A percentile compares a stretch with the other conserved stretches of the same genome.
These are phyloP conservation scores for Xanthoconium stramineum DNA, from an alignment of 768 basidiomycete genomes.

Conservation along the genomic window DNA sequence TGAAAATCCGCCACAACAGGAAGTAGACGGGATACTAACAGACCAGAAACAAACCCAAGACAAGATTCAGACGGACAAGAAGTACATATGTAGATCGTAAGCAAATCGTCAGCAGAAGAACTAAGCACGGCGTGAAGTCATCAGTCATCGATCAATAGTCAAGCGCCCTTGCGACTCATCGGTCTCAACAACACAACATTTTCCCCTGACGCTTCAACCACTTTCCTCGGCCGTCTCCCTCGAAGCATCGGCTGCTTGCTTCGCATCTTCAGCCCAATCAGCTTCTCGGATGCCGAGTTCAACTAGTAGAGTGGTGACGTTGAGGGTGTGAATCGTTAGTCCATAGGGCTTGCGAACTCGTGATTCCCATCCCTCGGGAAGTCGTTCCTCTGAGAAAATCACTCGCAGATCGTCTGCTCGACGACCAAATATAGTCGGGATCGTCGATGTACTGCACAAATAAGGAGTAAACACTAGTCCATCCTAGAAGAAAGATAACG, in stretches of 20 bases:
- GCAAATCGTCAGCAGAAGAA: too few relatives aligned
- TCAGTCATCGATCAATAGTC: too few relatives aligned
- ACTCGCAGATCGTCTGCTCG: constrained; percentile 51
- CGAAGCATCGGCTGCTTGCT: not conserved
- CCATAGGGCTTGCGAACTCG: constrained; percentile 52
- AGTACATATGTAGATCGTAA: too few relatives aligned
- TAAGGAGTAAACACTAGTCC: not conserved
- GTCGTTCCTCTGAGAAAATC: constrained; percentile 61
- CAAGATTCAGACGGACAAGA: too few relatives aligned
- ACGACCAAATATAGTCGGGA: constrained; percentile 48
- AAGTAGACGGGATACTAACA: too few relatives aligned
- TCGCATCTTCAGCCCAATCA: constrained; percentile 10
- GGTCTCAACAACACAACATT: not conserved
- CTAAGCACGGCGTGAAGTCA: too few relatives aligned
- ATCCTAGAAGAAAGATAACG: constrained; percentile 19
- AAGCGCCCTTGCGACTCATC: not conserved
- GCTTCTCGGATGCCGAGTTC: constrained; percentile 15
- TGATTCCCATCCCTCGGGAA: constrained; percentile 72
- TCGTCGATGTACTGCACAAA: constrained; percentile 50
- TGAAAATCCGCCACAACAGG: too few relatives aligned
- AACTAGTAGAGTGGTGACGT: constrained; percentile 25
- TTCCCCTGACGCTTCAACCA: not conserved
- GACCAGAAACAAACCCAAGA: too few relatives aligned
- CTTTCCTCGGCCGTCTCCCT: not conserved
- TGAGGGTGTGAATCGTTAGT: constrained; percentile 56